phyloP scores from a whole-genome alignment of 2,329 filamentous ascomycete species.

The Nigrospora sphaerica region DNA sequence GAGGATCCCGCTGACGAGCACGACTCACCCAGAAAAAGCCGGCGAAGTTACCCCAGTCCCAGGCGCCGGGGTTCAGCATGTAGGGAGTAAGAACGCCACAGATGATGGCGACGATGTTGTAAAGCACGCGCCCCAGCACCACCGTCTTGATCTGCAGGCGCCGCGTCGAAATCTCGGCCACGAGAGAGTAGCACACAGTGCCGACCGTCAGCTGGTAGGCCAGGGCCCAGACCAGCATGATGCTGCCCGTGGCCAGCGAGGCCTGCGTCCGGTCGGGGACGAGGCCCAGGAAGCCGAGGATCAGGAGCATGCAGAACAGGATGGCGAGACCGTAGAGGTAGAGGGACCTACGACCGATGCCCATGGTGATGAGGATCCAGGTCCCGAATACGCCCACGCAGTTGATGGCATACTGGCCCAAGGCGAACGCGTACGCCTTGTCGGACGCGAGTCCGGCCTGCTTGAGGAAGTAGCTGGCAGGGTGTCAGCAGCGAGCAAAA shows the following conservation, averaged over 20 bases:
- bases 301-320: slow-evolving; percentile 68
- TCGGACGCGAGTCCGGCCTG: slow-evolving; percentile 48
- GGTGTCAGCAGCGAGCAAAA: slow-evolving; percentile 10
- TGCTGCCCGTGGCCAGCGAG: slow-evolving; percentile 71
- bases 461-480: slow-evolving; percentile 45
- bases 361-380: slow-evolving; percentile 71
- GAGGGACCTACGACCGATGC: slow-evolving; percentile 61
- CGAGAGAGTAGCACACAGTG: slow-evolving; percentile 83
- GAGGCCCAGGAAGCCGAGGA: slow-evolving; percentile 78
- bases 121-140: slow-evolving; percentile 73
- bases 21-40: slow-evolving; percentile 73
- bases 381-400: slow-evolving; percentile 76
- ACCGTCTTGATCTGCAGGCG: slow-evolving; percentile 88
- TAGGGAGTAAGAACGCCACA: slow-evolving; percentile 79
- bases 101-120: slow-evolving; percentile 77
- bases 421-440: slow-evolving; percentile 51
- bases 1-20: not conserved
- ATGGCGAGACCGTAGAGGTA: slow-evolving; percentile 71
- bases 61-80: slow-evolving; percentile 82
- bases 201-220: slow-evolving; percentile 84
- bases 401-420: slow-evolving; percentile 63
- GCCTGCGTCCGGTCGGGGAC: slow-evolving; percentile 57
- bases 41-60: slow-evolving; percentile 83
- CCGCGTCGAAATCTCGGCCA: slow-evolving; percentile 75
- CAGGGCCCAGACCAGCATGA: slow-evolving; percentile 79